Evolutionary conservation across 768 basidiomycete genomes (phyloP).

Genomic region (Kwoniella heveanensis): DNA sequence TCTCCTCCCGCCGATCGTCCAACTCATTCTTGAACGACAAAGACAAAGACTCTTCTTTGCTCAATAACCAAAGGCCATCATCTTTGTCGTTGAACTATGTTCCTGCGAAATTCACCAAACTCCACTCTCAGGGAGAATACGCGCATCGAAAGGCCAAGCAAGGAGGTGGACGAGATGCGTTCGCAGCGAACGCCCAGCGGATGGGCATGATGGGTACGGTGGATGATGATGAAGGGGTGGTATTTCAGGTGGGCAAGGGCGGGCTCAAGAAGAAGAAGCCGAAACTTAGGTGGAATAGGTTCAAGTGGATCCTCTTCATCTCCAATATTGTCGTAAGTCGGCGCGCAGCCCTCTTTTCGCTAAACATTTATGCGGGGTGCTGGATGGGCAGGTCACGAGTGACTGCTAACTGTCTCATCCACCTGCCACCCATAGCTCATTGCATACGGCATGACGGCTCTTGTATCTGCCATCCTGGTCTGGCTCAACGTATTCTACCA

Average conservation of each 20-base stretch:
- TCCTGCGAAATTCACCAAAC: constrained; percentile 70
- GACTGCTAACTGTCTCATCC: too few species aligned
- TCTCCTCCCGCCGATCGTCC: constrained; percentile 26
- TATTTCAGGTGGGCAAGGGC: constrained; percentile 57
- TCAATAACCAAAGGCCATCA: constrained; percentile 28
- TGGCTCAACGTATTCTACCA: constrained; percentile 75
- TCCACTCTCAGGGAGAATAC: constrained; percentile 58
- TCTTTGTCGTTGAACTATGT: constrained; percentile 70
- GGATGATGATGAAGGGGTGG: constrained; percentile 60
- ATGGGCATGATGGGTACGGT: constrained; percentile 64
- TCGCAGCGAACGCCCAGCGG: constrained; percentile 61
- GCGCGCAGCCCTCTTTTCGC: too few species aligned
- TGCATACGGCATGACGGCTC: constrained; percentile 64
- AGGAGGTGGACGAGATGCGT: constrained; percentile 73
- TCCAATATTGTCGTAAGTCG: constrained; percentile 64
- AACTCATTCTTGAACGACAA: constrained; percentile 3
- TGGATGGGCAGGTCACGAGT: too few species aligned
- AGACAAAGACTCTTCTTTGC: not conserved
- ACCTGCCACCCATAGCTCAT: constrained; percentile 60
- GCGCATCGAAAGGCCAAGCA: constrained; percentile 57
- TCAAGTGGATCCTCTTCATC: constrained; percentile 78
- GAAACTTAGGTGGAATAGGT: constrained; percentile 72
- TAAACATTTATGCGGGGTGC: too few species aligned
- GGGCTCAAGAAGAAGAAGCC: constrained; percentile 58
- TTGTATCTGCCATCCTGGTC: constrained; percentile 70